Conservation (phyloP, 1,284 basidiomycete species). For the Cutaneotrichosporon dermatis region DNA sequence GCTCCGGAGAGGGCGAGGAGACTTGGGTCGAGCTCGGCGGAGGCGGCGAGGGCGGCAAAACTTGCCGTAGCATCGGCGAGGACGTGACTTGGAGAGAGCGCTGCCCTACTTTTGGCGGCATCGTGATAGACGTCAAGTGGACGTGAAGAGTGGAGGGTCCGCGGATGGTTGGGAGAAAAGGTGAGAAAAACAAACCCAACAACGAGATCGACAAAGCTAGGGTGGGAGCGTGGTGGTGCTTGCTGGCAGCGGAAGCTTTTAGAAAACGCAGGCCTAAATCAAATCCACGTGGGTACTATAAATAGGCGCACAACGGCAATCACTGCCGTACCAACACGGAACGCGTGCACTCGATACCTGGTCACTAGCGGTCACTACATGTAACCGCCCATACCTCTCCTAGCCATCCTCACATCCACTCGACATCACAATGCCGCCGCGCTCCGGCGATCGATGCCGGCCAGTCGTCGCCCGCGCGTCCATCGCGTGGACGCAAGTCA, state of each 20-base stretch:
- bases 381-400: neutral
- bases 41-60: neutral
- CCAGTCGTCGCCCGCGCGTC: slow-evolving; percentile 6
- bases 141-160: slow-evolving; percentile 3
- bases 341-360: neutral
- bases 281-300: too few relatives aligned
- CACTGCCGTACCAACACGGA: neutral
- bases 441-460: slow-evolving; percentile 12
- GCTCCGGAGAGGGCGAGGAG: slow-evolving; percentile 9
- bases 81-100: neutral
- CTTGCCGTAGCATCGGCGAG: neutral
- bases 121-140: neutral
- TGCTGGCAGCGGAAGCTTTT: slow-evolving; percentile 30
- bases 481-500: slow-evolving; percentile 13
- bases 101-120: slow-evolving; percentile 3
- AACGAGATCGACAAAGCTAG: slow-evolving; percentile 20
- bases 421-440: slow-evolving; percentile 12
- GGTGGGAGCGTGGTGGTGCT: neutral
- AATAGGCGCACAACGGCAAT: neutral
- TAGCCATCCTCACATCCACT: neutral
- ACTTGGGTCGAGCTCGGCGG: slow-evolving; percentile 11
- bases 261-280: too few relatives aligned
- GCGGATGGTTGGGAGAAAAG: slow-evolving; percentile 12
- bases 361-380: neutral
- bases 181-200: slow-evolving; percentile 50